Percentiles rank a stretch among this genome's conserved stretches.
These are phyloP conservation scores for Achlya hypogyna DNA, from an alignment of 352 stramenopile genomes.

Conservation along the genomic window DNA sequence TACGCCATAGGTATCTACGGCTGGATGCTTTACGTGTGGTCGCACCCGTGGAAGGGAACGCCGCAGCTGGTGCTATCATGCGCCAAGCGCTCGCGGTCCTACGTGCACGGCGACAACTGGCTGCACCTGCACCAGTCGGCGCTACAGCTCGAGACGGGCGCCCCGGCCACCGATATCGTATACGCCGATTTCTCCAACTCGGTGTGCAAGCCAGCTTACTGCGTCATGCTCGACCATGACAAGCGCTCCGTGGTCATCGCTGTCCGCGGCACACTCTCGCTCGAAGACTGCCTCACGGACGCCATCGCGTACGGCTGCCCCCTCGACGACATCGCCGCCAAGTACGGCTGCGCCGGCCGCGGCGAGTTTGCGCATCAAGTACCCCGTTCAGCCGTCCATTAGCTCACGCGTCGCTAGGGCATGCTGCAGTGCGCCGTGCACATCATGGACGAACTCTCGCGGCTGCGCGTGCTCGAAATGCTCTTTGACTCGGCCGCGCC, in stretches of 20 bases:
- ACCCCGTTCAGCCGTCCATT: not conserved
- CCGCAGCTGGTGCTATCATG: conserved; percentile 68
- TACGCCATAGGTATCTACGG: conserved; percentile 82
- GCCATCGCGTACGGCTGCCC: conserved; percentile 76
- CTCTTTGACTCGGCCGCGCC: conserved; percentile 42
- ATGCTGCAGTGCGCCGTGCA: conserved; percentile 73
- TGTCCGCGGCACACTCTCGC: conserved; percentile 73
- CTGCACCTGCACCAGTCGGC: conserved; percentile 70
- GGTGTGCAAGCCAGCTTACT: conserved; percentile 74
- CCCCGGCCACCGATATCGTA: conserved; percentile 58
- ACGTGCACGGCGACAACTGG: conserved; percentile 82
- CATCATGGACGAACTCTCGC: conserved; percentile 47
- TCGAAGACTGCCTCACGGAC: conserved; percentile 83
- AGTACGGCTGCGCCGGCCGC: conserved; percentile 53
- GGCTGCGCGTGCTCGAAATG: conserved; percentile 74
- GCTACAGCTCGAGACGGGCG: conserved; percentile 68
- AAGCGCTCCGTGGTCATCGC: conserved; percentile 65
- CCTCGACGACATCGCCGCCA: conserved; percentile 53
- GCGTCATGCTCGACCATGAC: conserved; percentile 66
- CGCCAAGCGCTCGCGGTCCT: conserved; percentile 41
- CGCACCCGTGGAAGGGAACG: conserved; percentile 75
- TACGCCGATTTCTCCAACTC: conserved; percentile 74
- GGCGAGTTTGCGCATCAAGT: conserved; percentile 70
- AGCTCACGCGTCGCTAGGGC: conserved; percentile 20
- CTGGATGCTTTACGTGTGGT: conserved; percentile 87